phyloP scores from a whole-genome alignment of 2,329 filamentous ascomycete genomes.

The Neonectria hederae region DNA sequence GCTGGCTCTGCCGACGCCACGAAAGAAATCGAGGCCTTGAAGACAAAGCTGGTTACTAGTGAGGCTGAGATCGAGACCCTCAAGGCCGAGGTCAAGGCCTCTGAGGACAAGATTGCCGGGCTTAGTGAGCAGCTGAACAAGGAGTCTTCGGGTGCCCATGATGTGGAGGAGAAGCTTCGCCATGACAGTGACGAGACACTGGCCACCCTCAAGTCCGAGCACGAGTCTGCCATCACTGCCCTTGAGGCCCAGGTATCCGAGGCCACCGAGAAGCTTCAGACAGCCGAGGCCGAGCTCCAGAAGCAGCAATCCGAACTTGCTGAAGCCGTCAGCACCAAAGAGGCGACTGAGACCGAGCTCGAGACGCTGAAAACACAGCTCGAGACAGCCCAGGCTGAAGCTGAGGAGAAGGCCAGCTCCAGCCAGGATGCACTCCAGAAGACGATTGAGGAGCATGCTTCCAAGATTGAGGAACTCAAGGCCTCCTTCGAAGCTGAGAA shows the following conservation, averaged over 20 bases:
- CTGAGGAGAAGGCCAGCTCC: slow-evolving; percentile 47
- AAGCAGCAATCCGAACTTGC: slow-evolving; percentile 59
- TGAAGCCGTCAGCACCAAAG: slow-evolving; percentile 60
- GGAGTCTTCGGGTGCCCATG: slow-evolving; percentile 48
- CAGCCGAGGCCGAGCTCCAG: slow-evolving; percentile 61
- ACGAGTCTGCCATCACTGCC: slow-evolving; percentile 58
- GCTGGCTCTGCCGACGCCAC: slow-evolving; percentile 53
- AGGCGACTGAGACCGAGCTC: slow-evolving; percentile 59
- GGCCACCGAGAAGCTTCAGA: slow-evolving; percentile 59
- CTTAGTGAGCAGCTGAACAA: slow-evolving; percentile 62
- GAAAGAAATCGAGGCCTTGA: slow-evolving; percentile 69
- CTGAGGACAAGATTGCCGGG: slow-evolving; percentile 64
- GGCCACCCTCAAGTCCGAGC: slow-evolving; percentile 59
- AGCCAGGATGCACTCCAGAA: slow-evolving; percentile 48
- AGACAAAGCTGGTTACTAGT: slow-evolving; percentile 66
- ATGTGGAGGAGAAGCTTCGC: slow-evolving; percentile 52
- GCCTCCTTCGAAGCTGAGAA: slow-evolving; percentile 61
- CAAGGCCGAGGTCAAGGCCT: slow-evolving; percentile 64
- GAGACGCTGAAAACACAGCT: slow-evolving; percentile 61
- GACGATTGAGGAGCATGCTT: slow-evolving; percentile 58
- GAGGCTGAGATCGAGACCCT: slow-evolving; percentile 67
- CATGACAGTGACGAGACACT: slow-evolving; percentile 57
- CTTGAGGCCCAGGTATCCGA: slow-evolving; percentile 60
- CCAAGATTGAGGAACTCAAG: slow-evolving; percentile 62
- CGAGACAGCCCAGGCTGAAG: slow-evolving; percentile 50